Evolutionary conservation across 148 eudicot genomes (phyloP).

Genomic region (Fallopia convolvulus): DNA sequence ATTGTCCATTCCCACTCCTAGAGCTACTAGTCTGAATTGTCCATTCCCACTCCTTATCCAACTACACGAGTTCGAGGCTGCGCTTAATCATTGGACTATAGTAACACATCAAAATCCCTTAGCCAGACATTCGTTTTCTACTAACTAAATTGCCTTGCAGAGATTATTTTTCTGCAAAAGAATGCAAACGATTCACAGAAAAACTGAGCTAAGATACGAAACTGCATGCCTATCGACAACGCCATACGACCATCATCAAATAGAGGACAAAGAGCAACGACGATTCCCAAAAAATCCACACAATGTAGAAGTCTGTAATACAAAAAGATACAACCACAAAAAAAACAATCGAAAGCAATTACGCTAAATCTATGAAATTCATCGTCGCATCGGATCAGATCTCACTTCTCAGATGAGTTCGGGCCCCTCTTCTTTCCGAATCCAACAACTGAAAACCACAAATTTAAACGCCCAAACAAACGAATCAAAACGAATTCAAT

Average conservation of each 20-base stretch:
- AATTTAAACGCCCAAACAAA: background rate
- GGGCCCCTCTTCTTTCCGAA: conserved; percentile 76
- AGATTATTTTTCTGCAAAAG: no score
- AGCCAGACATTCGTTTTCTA: no score
- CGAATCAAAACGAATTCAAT: background rate
- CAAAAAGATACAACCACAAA: background rate
- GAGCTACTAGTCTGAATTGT: no score
- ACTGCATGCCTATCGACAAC: background rate
- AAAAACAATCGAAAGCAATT: background rate
- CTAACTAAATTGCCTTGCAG: no score
- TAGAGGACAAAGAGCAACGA: background rate
- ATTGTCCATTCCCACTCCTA: no score
- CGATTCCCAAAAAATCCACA: background rate
- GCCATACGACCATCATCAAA: background rate
- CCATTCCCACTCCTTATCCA: no score
- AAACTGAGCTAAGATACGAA: background rate
- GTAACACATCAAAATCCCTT: no score
- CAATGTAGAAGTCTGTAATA: background rate
- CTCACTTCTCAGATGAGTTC: conserved; percentile 58
- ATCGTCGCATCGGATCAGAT: background rate
- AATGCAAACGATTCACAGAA: no score
- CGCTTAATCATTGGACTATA: no score
- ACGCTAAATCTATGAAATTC: background rate
- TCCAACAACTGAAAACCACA: conserved; percentile 46
- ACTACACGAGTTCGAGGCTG: no score